These are phyloP conservation scores for Delphinella strobiligena DNA, from an alignment of 2,329 filamentous ascomycete species.

Conservation along the genomic window DNA sequence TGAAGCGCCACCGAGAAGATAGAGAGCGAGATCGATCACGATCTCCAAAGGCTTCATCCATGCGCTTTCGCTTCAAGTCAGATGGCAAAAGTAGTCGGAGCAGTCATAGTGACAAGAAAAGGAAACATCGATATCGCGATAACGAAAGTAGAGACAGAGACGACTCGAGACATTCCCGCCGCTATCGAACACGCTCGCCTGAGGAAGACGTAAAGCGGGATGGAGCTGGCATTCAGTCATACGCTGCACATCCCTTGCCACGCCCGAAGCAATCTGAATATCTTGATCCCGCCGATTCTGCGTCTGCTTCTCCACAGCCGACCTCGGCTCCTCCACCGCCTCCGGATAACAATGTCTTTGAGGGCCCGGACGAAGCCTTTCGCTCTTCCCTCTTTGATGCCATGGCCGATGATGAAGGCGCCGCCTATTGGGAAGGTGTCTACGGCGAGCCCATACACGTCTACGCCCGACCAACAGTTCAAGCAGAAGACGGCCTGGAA, in stretches of 20 bases:
- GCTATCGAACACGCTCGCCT: background rate
- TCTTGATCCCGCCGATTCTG: conserved; percentile 7
- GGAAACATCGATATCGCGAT: conserved; percentile 2
- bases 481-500: conserved; percentile 49
- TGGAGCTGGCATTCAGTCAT: conserved; percentile 5
- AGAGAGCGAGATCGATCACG: background rate
- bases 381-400: conserved; percentile 92
- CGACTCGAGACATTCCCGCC: background rate
- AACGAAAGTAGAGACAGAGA: conserved; percentile 1
- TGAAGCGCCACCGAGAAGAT: background rate
- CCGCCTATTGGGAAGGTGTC: conserved; percentile 88
- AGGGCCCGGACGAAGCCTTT: conserved; percentile 67
- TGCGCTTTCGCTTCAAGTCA: conserved; percentile 7
- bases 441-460: conserved; percentile 90
- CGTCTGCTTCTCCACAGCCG: conserved; percentile 1
- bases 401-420: conserved; percentile 91
- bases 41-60: conserved; percentile 2
- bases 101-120: background rate
- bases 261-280: conserved; percentile 1
- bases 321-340: background rate
- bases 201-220: conserved; percentile 1
- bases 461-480: conserved; percentile 57
- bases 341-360: conserved; percentile 12
- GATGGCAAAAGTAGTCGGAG: conserved; percentile 1
- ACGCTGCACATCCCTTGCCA: conserved; percentile 9